phyloP scores from a whole-genome alignment of 352 stramenopile species.

The Saprolegnia diclina region DNA sequence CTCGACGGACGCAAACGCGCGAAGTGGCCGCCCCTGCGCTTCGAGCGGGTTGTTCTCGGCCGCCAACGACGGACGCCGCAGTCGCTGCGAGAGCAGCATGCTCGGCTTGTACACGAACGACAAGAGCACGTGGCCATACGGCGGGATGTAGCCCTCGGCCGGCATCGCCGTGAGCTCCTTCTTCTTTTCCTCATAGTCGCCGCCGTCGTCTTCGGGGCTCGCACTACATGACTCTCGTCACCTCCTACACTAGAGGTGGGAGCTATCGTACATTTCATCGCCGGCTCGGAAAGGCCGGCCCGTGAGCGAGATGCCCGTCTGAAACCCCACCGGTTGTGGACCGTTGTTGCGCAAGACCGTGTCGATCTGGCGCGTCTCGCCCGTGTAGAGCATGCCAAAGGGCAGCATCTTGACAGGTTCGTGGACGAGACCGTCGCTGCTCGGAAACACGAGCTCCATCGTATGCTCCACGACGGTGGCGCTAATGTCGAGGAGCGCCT shows the following conservation, averaged over 20 bases:
- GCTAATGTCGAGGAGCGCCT: slow-evolving; percentile 64
- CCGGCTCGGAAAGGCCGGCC: slow-evolving; percentile 17
- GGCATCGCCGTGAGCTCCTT: slow-evolving; percentile 65
- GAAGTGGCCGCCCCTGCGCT: slow-evolving; percentile 34
- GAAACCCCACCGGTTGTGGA: slow-evolving; percentile 55
- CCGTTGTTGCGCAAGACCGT: slow-evolving; percentile 75
- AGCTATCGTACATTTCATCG: slow-evolving; percentile 24
- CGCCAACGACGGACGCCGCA: not conserved
- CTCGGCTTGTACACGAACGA: slow-evolving; percentile 26
- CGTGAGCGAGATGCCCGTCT: slow-evolving; percentile 32
- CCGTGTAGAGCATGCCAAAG: slow-evolving; percentile 68
- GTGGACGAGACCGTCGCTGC: slow-evolving; percentile 31
- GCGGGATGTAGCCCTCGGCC: slow-evolving; percentile 51
- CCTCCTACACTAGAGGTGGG: not conserved
- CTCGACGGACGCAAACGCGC: slow-evolving; percentile 65
- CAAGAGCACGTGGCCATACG: slow-evolving; percentile 26
- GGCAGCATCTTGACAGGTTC: slow-evolving; percentile 47
- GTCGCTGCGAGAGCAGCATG: not conserved
- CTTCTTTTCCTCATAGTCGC: slow-evolving; percentile 54
- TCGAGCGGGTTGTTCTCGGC: not conserved
- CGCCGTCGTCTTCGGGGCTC: slow-evolving; percentile 44
- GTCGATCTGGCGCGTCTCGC: slow-evolving; percentile 50
- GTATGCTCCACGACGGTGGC: slow-evolving; percentile 79
- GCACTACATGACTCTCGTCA: not conserved
- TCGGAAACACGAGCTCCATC: slow-evolving; percentile 65